A percentile compares a stretch with the other conserved stretches of the same genome.
These are phyloP conservation scores for Claviceps sorghi DNA, from an alignment of 2,329 filamentous ascomycete genomes.

Conservation along the genomic window DNA sequence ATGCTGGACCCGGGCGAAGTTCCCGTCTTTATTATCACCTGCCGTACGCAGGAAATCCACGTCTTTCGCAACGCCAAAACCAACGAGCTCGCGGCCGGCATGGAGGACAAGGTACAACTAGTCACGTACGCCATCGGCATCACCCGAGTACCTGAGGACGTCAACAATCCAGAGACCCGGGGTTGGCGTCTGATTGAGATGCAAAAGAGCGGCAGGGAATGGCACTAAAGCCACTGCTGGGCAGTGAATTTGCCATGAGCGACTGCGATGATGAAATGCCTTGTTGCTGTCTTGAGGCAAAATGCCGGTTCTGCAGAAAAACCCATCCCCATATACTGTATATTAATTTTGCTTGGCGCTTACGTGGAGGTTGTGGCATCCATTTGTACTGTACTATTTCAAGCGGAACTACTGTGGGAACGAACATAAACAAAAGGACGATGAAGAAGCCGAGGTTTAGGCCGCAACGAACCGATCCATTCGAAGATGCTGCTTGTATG, in stretches of 20 bases:
- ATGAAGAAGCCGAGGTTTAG: not conserved
- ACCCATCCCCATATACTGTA: not conserved
- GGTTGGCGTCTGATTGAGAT: slow-evolving; percentile 97
- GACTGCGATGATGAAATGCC: not conserved
- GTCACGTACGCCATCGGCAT: slow-evolving; percentile 97
- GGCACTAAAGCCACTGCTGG: slow-evolving; percentile 30
- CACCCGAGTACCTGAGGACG: slow-evolving; percentile 84
- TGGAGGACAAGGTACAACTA: slow-evolving; percentile 97
- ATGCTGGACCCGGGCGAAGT: slow-evolving; percentile 76
- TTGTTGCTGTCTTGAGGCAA: not conserved
- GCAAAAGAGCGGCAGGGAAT: slow-evolving; percentile 95
- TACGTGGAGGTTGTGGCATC: slow-evolving; percentile 6
- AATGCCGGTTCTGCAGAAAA: not conserved
- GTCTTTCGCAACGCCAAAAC: slow-evolving; percentile 90
- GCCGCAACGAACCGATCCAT: not conserved
- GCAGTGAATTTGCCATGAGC: not conserved
- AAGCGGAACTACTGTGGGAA: slow-evolving; percentile 4
- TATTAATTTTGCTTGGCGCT: slow-evolving; percentile 1
- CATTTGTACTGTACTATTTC: slow-evolving; percentile 7
- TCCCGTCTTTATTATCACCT: slow-evolving; percentile 94
- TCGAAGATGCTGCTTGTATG: slow-evolving; percentile 10
- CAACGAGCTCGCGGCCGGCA: slow-evolving; percentile 78
- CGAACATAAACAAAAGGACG: not conserved
- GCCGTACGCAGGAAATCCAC: slow-evolving; percentile 92
- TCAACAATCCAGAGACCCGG: slow-evolving; percentile 89